phyloP scores from a whole-genome alignment of 768 basidiomycete genomes.

The Xanthoconium purpureum region DNA sequence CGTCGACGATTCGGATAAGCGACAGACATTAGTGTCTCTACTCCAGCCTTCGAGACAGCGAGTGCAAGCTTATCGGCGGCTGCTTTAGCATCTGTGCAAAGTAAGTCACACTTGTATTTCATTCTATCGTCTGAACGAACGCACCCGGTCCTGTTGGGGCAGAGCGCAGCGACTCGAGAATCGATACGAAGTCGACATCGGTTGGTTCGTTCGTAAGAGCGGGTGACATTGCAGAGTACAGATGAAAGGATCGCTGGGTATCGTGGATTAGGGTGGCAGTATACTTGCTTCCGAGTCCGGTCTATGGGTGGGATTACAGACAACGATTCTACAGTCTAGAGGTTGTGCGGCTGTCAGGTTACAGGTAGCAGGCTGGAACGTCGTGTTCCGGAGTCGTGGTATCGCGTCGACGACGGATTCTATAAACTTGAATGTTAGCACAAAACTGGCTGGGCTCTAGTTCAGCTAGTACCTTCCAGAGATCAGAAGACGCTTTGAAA shows the following conservation, averaged over 20 bases:
- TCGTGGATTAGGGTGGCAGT: constrained; percentile 21
- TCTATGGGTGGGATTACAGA: constrained; percentile 17
- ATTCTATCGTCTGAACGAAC: constrained; percentile 10
- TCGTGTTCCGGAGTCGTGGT: constrained; percentile 5
- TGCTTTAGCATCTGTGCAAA: constrained; percentile 70
- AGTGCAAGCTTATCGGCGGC: constrained; percentile 79
- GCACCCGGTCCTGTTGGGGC: constrained; percentile 64
- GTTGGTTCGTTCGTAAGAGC: constrained; percentile 46
- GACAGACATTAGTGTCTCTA: constrained; percentile 58
- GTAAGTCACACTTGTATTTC: not conserved
- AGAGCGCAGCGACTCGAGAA: constrained; percentile 45
- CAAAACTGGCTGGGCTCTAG: not conserved
- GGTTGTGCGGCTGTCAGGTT: not conserved
- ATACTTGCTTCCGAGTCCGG: constrained; percentile 11
- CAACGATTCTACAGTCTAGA: constrained; percentile 14
- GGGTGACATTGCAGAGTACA: constrained; percentile 46
- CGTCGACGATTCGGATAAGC: constrained; percentile 1
- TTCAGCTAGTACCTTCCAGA: not conserved
- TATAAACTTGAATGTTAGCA: not conserved
- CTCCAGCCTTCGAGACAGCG: constrained; percentile 60
- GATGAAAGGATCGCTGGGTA: constrained; percentile 15
- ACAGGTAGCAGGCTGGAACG: not conserved
- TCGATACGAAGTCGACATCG: constrained; percentile 41
- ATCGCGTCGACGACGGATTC: constrained; percentile 1
- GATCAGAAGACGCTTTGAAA: not conserved